phyloP scores from a whole-genome alignment of 768 basidiomycete genomes.

The Amanita thiersii region DNA sequence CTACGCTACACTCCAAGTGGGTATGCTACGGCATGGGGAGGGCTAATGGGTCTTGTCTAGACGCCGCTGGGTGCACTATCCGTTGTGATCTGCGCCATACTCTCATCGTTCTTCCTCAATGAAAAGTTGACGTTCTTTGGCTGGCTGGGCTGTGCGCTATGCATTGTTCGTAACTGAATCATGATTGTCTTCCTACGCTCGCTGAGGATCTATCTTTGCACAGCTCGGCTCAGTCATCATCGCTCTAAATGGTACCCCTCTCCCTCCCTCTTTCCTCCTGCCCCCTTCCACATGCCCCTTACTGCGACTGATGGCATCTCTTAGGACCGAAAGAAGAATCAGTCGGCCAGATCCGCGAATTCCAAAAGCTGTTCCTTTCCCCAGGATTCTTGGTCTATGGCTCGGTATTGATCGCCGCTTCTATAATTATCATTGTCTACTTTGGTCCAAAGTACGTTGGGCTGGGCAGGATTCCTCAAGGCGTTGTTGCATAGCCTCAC shows the following conservation, averaged over 20 bases:
- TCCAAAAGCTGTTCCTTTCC: conserved; percentile 74
- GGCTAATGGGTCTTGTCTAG: conserved; percentile 23
- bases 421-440: conserved; percentile 71
- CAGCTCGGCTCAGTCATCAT: conserved; percentile 85
- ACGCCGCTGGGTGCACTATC: conserved; percentile 95
- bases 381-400: conserved; percentile 75
- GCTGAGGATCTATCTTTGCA: background rate
- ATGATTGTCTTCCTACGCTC: background rate
- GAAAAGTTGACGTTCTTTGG: conserved; percentile 94
- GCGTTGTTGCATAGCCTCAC: background rate
- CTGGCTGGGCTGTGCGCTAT: conserved; percentile 89
- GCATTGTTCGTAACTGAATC: conserved; percentile 56
- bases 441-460: conserved; percentile 65
- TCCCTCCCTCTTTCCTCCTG: conserved; percentile 13
- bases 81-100: conserved; percentile 89
- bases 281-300: conserved; percentile 22
- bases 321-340: conserved; percentile 63
- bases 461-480: background rate
- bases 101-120: conserved; percentile 89
- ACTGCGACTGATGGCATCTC: conserved; percentile 3
- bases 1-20: too few species aligned
- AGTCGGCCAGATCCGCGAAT: conserved; percentile 60
- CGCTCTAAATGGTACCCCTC: conserved; percentile 67
- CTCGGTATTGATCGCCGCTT: conserved; percentile 51
- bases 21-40: too few species aligned